Percentiles rank a stretch among this genome's conserved stretches.
Conservation (phyloP, 2,329 filamentous ascomycete genomes). For the Fusarium nurragi region DNA sequence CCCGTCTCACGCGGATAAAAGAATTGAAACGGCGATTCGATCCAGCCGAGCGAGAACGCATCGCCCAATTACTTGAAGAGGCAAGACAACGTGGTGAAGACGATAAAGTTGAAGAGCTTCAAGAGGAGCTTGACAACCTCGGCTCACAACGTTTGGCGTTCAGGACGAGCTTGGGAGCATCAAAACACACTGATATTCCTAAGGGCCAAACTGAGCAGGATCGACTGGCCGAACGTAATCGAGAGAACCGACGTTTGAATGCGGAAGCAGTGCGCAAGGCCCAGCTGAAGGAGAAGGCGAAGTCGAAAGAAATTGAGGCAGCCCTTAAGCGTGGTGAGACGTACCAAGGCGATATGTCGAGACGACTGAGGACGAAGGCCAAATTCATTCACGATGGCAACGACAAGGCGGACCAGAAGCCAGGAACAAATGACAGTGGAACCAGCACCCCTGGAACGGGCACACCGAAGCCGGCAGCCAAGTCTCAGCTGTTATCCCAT, state of each 20-base stretch:
- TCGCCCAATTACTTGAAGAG: conserved; percentile 72
- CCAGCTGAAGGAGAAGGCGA: conserved; percentile 81
- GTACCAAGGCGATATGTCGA: conserved; percentile 65
- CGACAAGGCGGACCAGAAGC: conserved; percentile 57
- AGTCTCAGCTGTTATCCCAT: conserved; percentile 58
- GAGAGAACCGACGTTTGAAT: conserved; percentile 84
- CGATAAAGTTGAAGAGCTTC: conserved; percentile 62
- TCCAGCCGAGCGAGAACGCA: conserved; percentile 72
- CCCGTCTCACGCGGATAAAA: conserved; percentile 78
- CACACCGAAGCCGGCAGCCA: conserved; percentile 60
- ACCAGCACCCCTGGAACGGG: conserved; percentile 63
- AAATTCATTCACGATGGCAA: conserved; percentile 74
- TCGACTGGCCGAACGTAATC: conserved; percentile 83
- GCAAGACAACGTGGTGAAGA: conserved; percentile 72
- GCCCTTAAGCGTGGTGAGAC: conserved; percentile 71
- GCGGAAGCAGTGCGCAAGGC: conserved; percentile 91
- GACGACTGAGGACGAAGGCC: conserved; percentile 72
- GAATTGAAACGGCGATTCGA: conserved; percentile 73
- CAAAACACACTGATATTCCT: conserved; percentile 61
- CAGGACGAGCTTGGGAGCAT: conserved; percentile 67
- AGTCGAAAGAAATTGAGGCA: conserved; percentile 67
- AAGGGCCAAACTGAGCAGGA: conserved; percentile 75
- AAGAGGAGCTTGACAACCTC: conserved; percentile 69
- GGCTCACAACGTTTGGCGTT: conserved; percentile 78
- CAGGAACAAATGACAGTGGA: conserved; percentile 60